A percentile compares a stretch with the other conserved stretches of the same genome.
Evolutionary conservation across 306 rosid genomes (phyloP).

Genomic region (Cajanus cajan): DNA sequence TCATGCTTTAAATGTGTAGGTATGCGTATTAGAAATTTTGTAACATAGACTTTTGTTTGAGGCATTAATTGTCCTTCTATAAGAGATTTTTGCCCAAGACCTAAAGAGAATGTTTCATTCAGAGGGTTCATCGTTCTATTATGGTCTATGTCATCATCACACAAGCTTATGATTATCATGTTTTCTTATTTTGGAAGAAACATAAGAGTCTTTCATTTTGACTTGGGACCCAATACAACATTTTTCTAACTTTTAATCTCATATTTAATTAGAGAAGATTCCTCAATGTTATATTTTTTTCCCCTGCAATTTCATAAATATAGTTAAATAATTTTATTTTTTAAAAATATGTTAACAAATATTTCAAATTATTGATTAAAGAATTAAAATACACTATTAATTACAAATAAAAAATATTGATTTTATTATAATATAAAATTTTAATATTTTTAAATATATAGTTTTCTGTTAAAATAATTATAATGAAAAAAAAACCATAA

Average conservation of each 20-base stretch:
- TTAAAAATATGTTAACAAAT: background rate
- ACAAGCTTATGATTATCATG: background rate
- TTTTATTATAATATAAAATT: background rate
- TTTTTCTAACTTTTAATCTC: background rate
- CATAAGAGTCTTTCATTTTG: background rate
- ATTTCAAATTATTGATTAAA: background rate
- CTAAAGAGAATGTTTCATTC: constrained; percentile 15
- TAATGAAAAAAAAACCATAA: background rate
- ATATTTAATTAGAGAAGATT: background rate
- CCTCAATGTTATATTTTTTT: background rate
- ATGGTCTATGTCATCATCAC: background rate
- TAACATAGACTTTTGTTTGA: background rate
- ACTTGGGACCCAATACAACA: background rate
- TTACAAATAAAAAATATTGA: background rate
- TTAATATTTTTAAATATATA: background rate
- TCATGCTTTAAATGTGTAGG: background rate
- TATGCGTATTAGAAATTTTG: background rate
- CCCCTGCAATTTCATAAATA: background rate
- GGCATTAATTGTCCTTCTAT: constrained; percentile 17
- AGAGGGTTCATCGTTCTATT: background rate
- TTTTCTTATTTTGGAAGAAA: constrained; percentile 16
- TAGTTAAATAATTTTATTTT: background rate
- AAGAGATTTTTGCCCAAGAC: background rate
- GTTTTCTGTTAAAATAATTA: background rate
- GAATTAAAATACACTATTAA: background rate